These are phyloP conservation scores for Hylodesmum podocarpum DNA, from an alignment of 306 rosid genomes.

Conservation along the genomic window DNA sequence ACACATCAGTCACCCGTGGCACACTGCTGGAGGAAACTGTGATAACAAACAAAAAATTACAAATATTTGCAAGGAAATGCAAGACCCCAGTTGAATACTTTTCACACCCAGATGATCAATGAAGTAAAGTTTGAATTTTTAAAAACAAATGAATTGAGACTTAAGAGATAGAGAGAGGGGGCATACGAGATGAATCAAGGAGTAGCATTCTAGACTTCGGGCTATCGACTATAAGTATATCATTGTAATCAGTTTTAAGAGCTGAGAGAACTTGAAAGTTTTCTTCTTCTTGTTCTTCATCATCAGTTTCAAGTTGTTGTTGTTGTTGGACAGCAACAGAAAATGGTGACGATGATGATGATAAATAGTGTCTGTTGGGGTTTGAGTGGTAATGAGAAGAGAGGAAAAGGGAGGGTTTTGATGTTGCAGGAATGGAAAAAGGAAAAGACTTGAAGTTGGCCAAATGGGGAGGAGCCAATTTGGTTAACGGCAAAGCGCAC, in stretches of 20 bases:
- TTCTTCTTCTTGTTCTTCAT: conserved; percentile 69
- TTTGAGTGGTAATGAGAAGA: neutral
- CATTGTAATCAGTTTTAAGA: conserved; percentile 58
- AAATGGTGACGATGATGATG: too few relatives aligned
- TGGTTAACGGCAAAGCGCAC: conserved; percentile 30
- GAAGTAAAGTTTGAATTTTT: conserved; percentile 25
- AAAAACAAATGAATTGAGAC: neutral
- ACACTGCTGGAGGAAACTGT: neutral
- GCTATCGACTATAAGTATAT: conserved; percentile 68
- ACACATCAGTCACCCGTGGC: neutral
- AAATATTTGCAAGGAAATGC: neutral
- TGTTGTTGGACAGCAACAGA: conserved; percentile 11
- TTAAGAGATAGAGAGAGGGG: neutral
- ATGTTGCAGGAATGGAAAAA: conserved; percentile 16
- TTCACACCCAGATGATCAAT: neutral
- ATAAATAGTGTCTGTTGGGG: conserved; percentile 1
- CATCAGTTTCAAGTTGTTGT: neutral
- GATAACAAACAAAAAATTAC: neutral
- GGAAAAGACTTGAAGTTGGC: neutral
- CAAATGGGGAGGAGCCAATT: conserved; percentile 20
- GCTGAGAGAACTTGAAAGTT: conserved; percentile 49
- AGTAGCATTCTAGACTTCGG: conserved; percentile 72
- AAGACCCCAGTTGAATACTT: conserved; percentile 1
- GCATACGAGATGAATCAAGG: conserved; percentile 74
- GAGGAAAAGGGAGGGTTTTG: neutral